Percentiles rank a stretch among this genome's conserved stretches.
Conservation (phyloP, 106 monocot species). For the Acorus gramineus region DNA sequence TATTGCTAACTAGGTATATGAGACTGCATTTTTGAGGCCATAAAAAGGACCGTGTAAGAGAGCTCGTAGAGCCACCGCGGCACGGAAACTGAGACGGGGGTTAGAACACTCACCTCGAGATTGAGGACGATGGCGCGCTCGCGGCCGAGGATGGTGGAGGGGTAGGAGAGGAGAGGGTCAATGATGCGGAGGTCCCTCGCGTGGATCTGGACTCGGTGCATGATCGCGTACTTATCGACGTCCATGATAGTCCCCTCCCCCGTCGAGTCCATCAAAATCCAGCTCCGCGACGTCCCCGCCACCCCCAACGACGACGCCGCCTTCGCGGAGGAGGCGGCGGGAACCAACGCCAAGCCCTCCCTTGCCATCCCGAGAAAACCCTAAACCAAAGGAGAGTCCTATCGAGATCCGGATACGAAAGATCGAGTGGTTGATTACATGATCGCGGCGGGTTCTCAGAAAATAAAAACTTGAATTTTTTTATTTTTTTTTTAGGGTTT, state of each 20-base stretch:
- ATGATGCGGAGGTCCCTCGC: constrained; percentile 81
- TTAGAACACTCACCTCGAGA: constrained; percentile 51
- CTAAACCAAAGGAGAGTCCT: too few relatives aligned
- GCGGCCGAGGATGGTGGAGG: constrained; percentile 83
- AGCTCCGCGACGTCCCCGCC: constrained; percentile 43
- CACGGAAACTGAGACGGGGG: background rate
- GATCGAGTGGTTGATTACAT: too few relatives aligned
- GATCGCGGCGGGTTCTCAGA: too few relatives aligned
- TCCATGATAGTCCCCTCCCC: constrained; percentile 66
- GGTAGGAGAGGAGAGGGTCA: constrained; percentile 83
- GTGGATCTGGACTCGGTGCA: constrained; percentile 80
- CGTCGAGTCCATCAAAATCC: constrained; percentile 57
- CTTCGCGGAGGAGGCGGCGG: constrained; percentile 1
- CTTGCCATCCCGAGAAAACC: too few relatives aligned
- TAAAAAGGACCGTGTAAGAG: too few relatives aligned
- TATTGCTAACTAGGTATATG: too few relatives aligned
- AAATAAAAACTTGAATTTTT: too few relatives aligned
- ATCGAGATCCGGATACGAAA: too few relatives aligned
- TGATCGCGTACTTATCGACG: constrained; percentile 88
- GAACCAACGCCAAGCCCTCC: too few relatives aligned
- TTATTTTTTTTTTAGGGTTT: too few relatives aligned
- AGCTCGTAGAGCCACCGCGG: background rate
- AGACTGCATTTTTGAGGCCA: too few relatives aligned
- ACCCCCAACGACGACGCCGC: constrained; percentile 38
- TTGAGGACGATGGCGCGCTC: constrained; percentile 92